Evolutionary conservation across 768 basidiomycete species (phyloP), one percentile per base, ranked within the genome.

Genomic region (Flagelloscypha sp.): DNA sequence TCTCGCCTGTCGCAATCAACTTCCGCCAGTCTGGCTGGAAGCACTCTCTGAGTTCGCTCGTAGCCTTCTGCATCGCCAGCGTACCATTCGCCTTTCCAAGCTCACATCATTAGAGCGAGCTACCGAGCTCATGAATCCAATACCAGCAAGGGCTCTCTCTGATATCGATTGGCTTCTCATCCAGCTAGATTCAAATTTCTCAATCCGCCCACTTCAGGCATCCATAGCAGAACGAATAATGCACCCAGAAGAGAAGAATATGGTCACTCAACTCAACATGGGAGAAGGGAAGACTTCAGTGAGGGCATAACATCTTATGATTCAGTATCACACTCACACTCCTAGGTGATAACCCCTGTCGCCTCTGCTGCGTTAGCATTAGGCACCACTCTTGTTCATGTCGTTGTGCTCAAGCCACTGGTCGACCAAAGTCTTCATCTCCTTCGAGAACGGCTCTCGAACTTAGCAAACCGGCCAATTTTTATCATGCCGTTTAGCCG

Each of bases 331-430:
- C n/a, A n/a, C n/a, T n/a, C n/a, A n/a, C n/a, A n/a, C n/a, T 61
- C 63, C 2, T 65, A 62, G 0, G 63, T 63, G 1, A 63, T 61
- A 23, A 42, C 61, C 6, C 59, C 59, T 1, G 48, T 59, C 12
- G 44, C 44, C 15, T 44, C 41, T 3, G 40, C 51, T 1, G 32
- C 46, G 9, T 45, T 59, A 7, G 57, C 59, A 3, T 31, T 57
- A 32, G 46, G 54, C 7, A 20, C 44, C 20, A 48, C 43, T 19
- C 24, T 61, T 1, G 51, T 61, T 8, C 49, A 61, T 30, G 53
- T 61, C 16, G 43, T 59, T 7, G 49, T 56, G 18, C 53, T 57
- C 16, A 61, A 61, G 37, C 52, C 59, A 0, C 40, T 61, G 22
- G 37, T 33, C 4, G 33, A 38, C 5, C 59, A 57, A 24, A 62